Conservation (phyloP, 164 flowering plant genomes). For the Aristolochia fimbriata region DNA sequence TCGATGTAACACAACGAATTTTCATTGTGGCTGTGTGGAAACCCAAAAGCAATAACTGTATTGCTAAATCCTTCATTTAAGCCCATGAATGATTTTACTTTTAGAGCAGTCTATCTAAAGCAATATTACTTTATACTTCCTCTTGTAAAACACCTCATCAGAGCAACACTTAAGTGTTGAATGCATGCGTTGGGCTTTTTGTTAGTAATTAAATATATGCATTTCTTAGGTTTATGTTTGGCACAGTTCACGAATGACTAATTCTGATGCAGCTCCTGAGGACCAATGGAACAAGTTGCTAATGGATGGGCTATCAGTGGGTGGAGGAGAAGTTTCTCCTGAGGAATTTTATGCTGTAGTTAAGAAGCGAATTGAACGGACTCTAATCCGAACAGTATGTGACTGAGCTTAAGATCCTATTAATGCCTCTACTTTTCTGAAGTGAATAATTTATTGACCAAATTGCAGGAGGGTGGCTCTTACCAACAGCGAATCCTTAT, state of each 20-base stretch:
- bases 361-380: slow-evolving; percentile 70
- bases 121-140: too few relatives aligned
- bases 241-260: too few relatives aligned
- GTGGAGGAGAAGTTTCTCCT: slow-evolving; percentile 62
- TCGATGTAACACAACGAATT: too few relatives aligned
- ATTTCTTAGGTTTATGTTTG: too few relatives aligned
- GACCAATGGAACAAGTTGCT: slow-evolving; percentile 71
- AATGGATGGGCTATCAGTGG: slow-evolving; percentile 55
- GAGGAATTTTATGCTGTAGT: slow-evolving; percentile 60
- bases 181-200: background rate
- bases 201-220: background rate
- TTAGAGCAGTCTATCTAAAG: too few relatives aligned
- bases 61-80: too few relatives aligned
- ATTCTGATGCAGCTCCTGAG: slow-evolving; percentile 57
- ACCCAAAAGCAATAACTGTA: too few relatives aligned
- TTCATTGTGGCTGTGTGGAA: too few relatives aligned
- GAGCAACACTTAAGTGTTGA: background rate
- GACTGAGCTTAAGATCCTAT: background rate
- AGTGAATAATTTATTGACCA: background rate
- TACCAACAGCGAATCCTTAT: slow-evolving; percentile 71
- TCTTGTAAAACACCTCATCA: too few relatives aligned
- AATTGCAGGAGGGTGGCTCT: slow-evolving; percentile 76
- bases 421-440: too few relatives aligned
- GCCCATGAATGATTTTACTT: too few relatives aligned
- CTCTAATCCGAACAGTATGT: slow-evolving; percentile 69